Conservation (phyloP, 345 rosid genomes). For the Streptanthus diversifolius region DNA sequence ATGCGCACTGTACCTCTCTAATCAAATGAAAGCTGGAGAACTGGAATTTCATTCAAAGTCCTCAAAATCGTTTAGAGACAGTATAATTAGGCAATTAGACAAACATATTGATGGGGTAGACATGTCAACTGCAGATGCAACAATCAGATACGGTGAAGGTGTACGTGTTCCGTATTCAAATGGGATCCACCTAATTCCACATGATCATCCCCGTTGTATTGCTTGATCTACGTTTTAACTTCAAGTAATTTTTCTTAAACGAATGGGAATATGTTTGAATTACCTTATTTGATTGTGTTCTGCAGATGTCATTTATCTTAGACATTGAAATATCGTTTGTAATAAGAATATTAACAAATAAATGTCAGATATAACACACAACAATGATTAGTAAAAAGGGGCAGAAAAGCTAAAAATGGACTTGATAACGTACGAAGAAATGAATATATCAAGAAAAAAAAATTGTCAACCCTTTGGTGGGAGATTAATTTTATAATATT, state of each 20-base stretch:
- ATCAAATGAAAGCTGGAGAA: slow-evolving; percentile 9
- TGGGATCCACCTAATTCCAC: slow-evolving; percentile 18
- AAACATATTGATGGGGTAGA: slow-evolving; percentile 9
- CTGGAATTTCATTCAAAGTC: background rate
- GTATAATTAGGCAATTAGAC: slow-evolving; percentile 17
- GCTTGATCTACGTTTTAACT: background rate
- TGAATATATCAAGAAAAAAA: slow-evolving; percentile 12
- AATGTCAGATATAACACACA: background rate
- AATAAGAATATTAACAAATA: background rate
- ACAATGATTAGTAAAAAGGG: slow-evolving; percentile 9
- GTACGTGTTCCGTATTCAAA: background rate
- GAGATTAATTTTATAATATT: slow-evolving; percentile 18
- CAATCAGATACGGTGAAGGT: slow-evolving; percentile 1
- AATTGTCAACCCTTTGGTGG: slow-evolving; percentile 34
- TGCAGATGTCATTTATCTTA: background rate
- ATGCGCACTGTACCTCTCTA: slow-evolving; percentile 9
- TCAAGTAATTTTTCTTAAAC: background rate
- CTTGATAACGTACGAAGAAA: slow-evolving; percentile 14
- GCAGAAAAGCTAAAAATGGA: slow-evolving; percentile 5
- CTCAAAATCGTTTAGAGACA: slow-evolving; percentile 12
- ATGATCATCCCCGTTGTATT: slow-evolving; percentile 7
- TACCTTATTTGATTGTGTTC: slow-evolving; percentile 1
- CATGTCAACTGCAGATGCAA: background rate
- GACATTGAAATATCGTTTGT: background rate
- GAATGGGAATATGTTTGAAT: background rate